Percentiles rank a stretch among this genome's conserved stretches.
Evolutionary conservation across 805 yeast species (phyloP).

Genomic region (Yarrowia keelungensis): DNA sequence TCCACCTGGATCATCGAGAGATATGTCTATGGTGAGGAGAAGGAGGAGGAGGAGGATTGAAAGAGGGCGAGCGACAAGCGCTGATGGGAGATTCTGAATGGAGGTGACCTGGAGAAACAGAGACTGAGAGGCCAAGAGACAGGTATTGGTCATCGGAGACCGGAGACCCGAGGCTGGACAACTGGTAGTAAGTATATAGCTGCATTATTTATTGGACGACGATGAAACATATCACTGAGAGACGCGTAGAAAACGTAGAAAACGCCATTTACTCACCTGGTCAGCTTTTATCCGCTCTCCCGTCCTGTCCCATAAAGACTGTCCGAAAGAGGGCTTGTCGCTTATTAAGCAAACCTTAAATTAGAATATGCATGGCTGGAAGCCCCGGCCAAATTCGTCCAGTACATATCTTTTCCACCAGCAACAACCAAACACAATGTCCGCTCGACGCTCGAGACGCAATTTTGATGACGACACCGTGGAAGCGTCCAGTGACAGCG

Average conservation of each 20-base stretch:
- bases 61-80: not conserved
- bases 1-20: constrained; percentile 24
- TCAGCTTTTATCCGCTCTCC: too few species aligned
- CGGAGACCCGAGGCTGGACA: too few species aligned
- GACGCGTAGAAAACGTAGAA: too few species aligned
- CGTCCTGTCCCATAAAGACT: too few species aligned
- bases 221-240: too few species aligned
- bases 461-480: constrained; percentile 34
- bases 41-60: not conserved
- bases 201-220: constrained; percentile 18
- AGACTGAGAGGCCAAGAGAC: too few species aligned
- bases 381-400: constrained; percentile 36
- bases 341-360: constrained; percentile 5
- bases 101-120: too few species aligned
- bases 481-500: constrained; percentile 39
- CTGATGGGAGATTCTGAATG: too few species aligned
- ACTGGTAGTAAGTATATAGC: not conserved
- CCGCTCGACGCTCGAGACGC: constrained; percentile 38
- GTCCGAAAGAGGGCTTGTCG: not conserved
- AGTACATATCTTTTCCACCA: constrained; percentile 16
- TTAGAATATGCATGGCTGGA: constrained; percentile 38
- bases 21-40: not conserved
- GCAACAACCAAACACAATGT: constrained; percentile 33
- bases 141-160: too few species aligned
- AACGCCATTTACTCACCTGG: too few species aligned